These are phyloP conservation scores for Microbotryum scabiosae DNA, from an alignment of 1,284 basidiomycete genomes.

Conservation along the genomic window DNA sequence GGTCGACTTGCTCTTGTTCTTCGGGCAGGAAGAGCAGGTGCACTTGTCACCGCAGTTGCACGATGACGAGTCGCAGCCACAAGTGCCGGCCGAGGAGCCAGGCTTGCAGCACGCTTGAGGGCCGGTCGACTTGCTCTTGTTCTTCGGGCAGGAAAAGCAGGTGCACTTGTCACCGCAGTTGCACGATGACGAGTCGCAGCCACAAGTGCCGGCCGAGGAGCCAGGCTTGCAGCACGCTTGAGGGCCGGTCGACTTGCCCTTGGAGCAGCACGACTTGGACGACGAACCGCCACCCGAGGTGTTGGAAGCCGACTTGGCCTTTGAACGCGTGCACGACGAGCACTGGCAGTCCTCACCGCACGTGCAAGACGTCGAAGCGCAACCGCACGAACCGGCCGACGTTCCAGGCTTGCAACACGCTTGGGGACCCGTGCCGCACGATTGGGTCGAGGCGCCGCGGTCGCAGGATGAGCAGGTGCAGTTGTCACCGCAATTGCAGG, in stretches of 20 bases:
- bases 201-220: background rate
- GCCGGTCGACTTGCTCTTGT: no score
- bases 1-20: conserved; percentile 5
- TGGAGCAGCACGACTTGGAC: no score
- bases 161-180: background rate
- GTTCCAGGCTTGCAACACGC: background rate
- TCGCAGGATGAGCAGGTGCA: background rate
- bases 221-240: no score
- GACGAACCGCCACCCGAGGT: no score
- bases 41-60: background rate
- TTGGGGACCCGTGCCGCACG: no score
- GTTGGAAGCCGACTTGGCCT: conserved; percentile 7
- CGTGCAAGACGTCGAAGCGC: background rate
- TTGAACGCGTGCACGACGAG: background rate
- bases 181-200: conserved; percentile 3
- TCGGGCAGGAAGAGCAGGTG: background rate
- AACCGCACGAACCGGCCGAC: background rate
- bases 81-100: background rate
- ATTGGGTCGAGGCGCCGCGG: background rate
- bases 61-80: background rate
- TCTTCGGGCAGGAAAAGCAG: background rate
- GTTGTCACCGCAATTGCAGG: conserved; percentile 4
- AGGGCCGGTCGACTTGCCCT: no score
- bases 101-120: background rate
- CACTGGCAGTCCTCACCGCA: background rate